Evolutionary conservation across 2,329 filamentous ascomycete genomes (phyloP), one percentile per base, ranked within the genome.

Genomic region (Didymella pomorum): DNA sequence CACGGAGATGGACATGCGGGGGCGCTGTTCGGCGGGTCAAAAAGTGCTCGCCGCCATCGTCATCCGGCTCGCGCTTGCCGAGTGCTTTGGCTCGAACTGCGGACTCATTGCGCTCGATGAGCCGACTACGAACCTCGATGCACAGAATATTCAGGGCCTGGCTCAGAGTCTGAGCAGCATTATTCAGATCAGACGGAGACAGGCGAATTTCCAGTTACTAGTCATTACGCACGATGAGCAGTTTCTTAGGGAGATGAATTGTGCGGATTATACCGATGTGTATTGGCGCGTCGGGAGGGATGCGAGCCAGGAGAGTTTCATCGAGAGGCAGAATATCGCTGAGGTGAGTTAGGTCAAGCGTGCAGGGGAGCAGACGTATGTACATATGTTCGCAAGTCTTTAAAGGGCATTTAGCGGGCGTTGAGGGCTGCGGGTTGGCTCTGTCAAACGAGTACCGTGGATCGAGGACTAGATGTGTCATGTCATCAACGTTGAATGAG

Each of bases 181-280:
- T 72, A 98, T 99, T 79, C 85, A 89, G 69, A 81, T 88, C 16
- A 87, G 96, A 8, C 87, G 90, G 75, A 87, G 89, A 61, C 95
- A 99, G 83, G 86, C 88, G 55, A 99, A 99, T 76, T 97, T 99
- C 78, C 96, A 99, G 81, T 86, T 99, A 55, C 95, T 99, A 72
- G 92, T 99, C 71, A 99, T 99, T 76, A 99, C 95, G 4, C 95
- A 99, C 82, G 95, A 99, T 79, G 96, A 98, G 79, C 92, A 97
- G 71, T 99, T 99, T 71, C 74, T 99, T 72, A 86, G 90, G 53
- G 87, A 93, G 72, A 99, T 99, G 95, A 89, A 93, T 67, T 97
- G 93, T 76, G 89, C 88, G 23, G 94, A 99, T 67, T 98, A 96
- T 73, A 91, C 90, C 64, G 95, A 98, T 77, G 87, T 89, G 64